Evolutionary conservation across 2,329 filamentous ascomycete species (phyloP), one percentile per base, ranked within the genome.

Genomic region (Pseudogymnoascus sp.): DNA sequence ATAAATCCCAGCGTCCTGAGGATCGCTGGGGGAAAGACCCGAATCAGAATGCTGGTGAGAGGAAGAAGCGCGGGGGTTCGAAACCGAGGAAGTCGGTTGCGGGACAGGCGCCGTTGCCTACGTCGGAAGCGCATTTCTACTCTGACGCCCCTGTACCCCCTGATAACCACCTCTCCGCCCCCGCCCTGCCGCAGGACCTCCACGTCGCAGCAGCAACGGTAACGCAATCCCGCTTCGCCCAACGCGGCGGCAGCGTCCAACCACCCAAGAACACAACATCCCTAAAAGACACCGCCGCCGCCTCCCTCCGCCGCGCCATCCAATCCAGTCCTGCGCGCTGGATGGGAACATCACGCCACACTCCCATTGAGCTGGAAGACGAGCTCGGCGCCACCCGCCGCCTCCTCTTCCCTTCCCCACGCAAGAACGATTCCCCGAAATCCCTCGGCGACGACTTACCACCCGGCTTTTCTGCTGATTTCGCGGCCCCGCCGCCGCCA

Each of bases 1-100:
- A 89, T 75, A 91, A 90, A 71, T 82, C 79, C 23, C 95, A 96
- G 79, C 87, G 95, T 7, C 95, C 95, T 2, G 80, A 86, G 62
- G 86, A 93, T 65, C 87, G 88, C 67, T 99, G 93, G 93, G 82
- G 82, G 63, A 77, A 80, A 36, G 77, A 60, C 62, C 65, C 62
- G 62, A 72, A 68, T 64, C 67, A 68, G 37, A 46, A 65, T 63
- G 53, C 34, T 63, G 68, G 82, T 68, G 80, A 80, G 46, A 77
- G 80, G 61, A 79, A 76, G 68, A 84, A 79, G 74, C 77, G 79
- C 63, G 73, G 69, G 62, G 60, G 67, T 46, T 73, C 78, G 8
- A 77, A 62, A 60, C 21, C 68, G 11, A 69, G 69, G 60, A 69
- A 69, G 56, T 25, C 59, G 3, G 25, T 53, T 2, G 37, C 18